Base-by-base conservation (phyloP, 2,329 filamentous ascomycete genomes). In the Helotiales sp. region DNA sequence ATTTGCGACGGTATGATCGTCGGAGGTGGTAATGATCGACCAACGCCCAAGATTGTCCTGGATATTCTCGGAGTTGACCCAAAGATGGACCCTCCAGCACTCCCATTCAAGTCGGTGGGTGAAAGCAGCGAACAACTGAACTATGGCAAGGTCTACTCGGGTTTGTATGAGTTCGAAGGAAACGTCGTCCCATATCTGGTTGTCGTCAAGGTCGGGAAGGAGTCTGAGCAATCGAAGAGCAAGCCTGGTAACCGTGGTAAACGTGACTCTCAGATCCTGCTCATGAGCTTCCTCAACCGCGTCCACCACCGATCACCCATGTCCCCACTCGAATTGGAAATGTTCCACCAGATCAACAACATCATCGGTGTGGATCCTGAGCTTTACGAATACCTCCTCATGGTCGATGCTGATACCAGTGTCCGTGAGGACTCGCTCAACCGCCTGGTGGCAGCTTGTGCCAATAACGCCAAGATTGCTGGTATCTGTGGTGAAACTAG, bases 261-360 rank as follows among this genome's bases (percentile, higher is more conserved):
- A 83, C 93, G 96, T 84, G 96, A 99, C 80, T 97, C 95, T 37
- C 96, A 99, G 80, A 93, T 99, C 75, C 81, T 98, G 71, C 85
- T 98, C 59, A 94, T 99, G 90, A 95, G 91, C 81, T 99, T 99
- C 87, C 87, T 99, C 74, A 99, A 99, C 82, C 93, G 95, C 68
- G 96, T 99, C 54, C 96, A 99, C 78, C 93, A 98, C 80, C 92
- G 94, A 70, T 85, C 92, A 1, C 91, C 95, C 0, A 99, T 99
- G 96, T 96, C 91, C 70, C 96, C 96, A 17, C 88, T 99, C 13
- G 96, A 99, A 78, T 83, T 99, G 54, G 96, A 99, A 79, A 97
- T 98, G 85, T 98, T 97, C 84, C 96, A 99, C 77, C 96, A 99
- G 79, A 93, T 99, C 83, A 97, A 97, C 86, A 99, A 99, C 78